These are phyloP conservation scores for Alternaria tenuissima DNA, from an alignment of 2,329 filamentous ascomycete species.

Conservation along the genomic window DNA sequence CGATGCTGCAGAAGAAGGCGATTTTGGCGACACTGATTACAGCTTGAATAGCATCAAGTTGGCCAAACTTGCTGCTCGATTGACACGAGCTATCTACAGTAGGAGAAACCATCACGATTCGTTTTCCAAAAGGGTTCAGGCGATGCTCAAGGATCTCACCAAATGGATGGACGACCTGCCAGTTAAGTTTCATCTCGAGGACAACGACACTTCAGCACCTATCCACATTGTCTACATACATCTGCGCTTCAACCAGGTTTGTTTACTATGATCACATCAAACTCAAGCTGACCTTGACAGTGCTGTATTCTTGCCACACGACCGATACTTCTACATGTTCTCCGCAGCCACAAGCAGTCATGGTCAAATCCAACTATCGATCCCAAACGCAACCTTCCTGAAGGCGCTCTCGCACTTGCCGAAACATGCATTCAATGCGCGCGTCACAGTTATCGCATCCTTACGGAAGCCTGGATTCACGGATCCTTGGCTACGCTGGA, in stretches of 20 bases:
- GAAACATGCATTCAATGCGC: slow-evolving; percentile 2
- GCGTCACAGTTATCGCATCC: background rate
- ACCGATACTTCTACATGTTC: background rate
- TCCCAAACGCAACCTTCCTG: background rate
- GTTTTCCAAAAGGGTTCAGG: background rate
- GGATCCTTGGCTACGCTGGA: background rate
- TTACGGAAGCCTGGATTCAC: background rate
- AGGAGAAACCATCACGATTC: background rate
- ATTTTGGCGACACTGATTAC: background rate
- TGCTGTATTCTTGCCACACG: background rate
- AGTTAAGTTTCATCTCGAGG: background rate
- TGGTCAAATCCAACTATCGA: background rate
- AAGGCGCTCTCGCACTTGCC: background rate
- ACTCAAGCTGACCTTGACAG: background rate
- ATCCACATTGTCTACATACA: background rate
- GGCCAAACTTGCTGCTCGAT: background rate
- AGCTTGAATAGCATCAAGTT: background rate
- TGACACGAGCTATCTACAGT: background rate
- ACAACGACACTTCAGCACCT: background rate
- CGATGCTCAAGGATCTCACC: background rate
- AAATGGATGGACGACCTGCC: background rate
- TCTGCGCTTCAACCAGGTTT: background rate
- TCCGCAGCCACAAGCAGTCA: background rate
- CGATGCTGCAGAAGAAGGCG: background rate
- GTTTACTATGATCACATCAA: background rate